These are phyloP conservation scores for Tilletia setariae DNA, from an alignment of 1,284 basidiomycete genomes.

Conservation along the genomic window DNA sequence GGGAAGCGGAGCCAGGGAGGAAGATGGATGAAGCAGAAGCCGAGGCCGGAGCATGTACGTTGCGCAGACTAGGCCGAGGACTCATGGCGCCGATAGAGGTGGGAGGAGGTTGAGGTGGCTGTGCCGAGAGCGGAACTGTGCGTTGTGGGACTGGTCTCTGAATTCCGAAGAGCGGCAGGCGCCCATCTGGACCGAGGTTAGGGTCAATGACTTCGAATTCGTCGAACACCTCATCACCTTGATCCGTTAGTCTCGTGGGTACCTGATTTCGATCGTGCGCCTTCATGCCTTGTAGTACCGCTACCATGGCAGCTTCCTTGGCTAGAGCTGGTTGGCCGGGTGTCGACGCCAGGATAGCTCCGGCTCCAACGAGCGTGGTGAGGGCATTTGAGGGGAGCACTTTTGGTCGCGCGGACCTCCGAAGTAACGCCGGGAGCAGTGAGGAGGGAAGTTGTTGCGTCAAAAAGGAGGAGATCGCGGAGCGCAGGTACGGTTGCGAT, in stretches of 20 bases:
- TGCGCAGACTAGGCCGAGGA: background rate
- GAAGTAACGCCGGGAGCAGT: background rate
- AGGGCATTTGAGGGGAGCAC: constrained; percentile 50
- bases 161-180: constrained; percentile 6
- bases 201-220: constrained; percentile 29
- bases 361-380: constrained; percentile 80
- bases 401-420: constrained; percentile 22
- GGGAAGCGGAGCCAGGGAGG: background rate
- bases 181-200: constrained; percentile 9
- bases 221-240: constrained; percentile 29
- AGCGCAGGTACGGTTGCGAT: background rate
- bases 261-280: constrained; percentile 40
- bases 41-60: background rate
- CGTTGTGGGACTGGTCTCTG: background rate
- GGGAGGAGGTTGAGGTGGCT: background rate
- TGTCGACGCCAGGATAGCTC: constrained; percentile 71
- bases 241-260: constrained; percentile 19
- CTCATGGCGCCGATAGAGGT: background rate
- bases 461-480: constrained; percentile 2
- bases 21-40: constrained; percentile 2
- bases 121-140: background rate
- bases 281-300: constrained; percentile 79
- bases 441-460: constrained; percentile 4
- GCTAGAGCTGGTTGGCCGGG: constrained; percentile 75
- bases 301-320: constrained; percentile 72